These are phyloP conservation scores for Pleurotus giganteus DNA, from an alignment of 768 basidiomycete species.

Conservation along the genomic window DNA sequence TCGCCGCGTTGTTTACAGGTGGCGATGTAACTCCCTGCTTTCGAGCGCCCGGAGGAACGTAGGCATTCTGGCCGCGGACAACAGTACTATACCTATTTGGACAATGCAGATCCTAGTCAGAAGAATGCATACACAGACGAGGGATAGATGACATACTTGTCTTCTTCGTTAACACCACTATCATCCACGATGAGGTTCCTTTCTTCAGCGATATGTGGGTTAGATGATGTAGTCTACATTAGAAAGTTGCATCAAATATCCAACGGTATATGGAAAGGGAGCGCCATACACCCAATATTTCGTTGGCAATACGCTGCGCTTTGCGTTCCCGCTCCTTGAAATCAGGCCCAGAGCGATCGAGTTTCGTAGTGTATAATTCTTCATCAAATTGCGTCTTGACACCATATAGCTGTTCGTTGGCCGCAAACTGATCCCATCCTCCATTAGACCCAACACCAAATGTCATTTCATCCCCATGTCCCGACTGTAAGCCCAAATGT, in stretches of 20 bases:
- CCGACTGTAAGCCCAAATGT: slow-evolving; percentile 20
- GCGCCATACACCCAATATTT: slow-evolving; percentile 77
- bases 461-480: slow-evolving; percentile 61
- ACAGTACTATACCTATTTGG: slow-evolving; percentile 84
- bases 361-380: slow-evolving; percentile 90
- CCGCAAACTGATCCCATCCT: slow-evolving; percentile 91
- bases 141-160: slow-evolving; percentile 63
- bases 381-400: slow-evolving; percentile 91
- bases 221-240: slow-evolving; percentile 56
- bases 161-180: slow-evolving; percentile 86
- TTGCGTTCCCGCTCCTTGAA: slow-evolving; percentile 86
- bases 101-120: slow-evolving; percentile 19
- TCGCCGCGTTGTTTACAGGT: slow-evolving; percentile 25
- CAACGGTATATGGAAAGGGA: slow-evolving; percentile 13
- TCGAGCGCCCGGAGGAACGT: slow-evolving; percentile 91
- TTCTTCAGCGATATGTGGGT: slow-evolving; percentile 90
- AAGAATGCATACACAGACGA: slow-evolving; percentile 10
- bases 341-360: slow-evolving; percentile 81
- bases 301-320: slow-evolving; percentile 85
- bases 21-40: slow-evolving; percentile 33
- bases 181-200: slow-evolving; percentile 65
- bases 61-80: slow-evolving; percentile 82
- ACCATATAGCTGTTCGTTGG: slow-evolving; percentile 91
- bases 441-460: slow-evolving; percentile 56
- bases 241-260: slow-evolving; percentile 11